Evolutionary conservation across 1,284 basidiomycete species (phyloP).

Genomic region (Leccinum griseonigrum): DNA sequence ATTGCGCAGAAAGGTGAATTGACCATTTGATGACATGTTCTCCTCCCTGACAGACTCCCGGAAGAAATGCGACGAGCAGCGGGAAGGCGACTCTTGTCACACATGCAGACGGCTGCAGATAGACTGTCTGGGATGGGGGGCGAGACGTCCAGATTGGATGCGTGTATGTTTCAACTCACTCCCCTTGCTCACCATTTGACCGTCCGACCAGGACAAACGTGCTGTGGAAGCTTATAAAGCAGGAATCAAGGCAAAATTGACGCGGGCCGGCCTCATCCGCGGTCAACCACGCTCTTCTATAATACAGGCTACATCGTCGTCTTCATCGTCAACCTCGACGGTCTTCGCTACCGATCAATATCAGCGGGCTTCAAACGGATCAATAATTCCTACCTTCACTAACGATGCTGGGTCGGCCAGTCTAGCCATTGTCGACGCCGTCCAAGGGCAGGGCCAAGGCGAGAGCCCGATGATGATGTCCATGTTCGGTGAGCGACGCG

Average conservation of each 20-base stretch:
- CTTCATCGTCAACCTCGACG: slow-evolving; percentile 26
- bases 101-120: slow-evolving; percentile 75
- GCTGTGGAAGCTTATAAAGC: slow-evolving; percentile 79
- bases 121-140: slow-evolving; percentile 77
- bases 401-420: slow-evolving; percentile 20
- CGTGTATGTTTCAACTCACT: slow-evolving; percentile 48
- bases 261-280: slow-evolving; percentile 71
- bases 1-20: slow-evolving; percentile 67
- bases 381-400: slow-evolving; percentile 19
- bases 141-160: slow-evolving; percentile 81
- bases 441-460: slow-evolving; percentile 11
- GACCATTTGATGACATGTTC: background rate
- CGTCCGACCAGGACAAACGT: slow-evolving; percentile 63
- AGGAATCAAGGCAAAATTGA: slow-evolving; percentile 77
- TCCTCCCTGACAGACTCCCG: slow-evolving; percentile 4
- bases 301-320: slow-evolving; percentile 34
- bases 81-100: slow-evolving; percentile 71
- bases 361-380: slow-evolving; percentile 22
- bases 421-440: slow-evolving; percentile 27
- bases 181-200: slow-evolving; percentile 11
- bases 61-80: slow-evolving; percentile 83
- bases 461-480: slow-evolving; percentile 31
- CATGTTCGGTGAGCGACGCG: slow-evolving; percentile 28
- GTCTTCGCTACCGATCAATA: slow-evolving; percentile 35
- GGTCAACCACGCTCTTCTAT: slow-evolving; percentile 67